Base-by-base conservation (phyloP, 2,329 filamentous ascomycete species). In the Pseudophaeomoniella oleicola region DNA sequence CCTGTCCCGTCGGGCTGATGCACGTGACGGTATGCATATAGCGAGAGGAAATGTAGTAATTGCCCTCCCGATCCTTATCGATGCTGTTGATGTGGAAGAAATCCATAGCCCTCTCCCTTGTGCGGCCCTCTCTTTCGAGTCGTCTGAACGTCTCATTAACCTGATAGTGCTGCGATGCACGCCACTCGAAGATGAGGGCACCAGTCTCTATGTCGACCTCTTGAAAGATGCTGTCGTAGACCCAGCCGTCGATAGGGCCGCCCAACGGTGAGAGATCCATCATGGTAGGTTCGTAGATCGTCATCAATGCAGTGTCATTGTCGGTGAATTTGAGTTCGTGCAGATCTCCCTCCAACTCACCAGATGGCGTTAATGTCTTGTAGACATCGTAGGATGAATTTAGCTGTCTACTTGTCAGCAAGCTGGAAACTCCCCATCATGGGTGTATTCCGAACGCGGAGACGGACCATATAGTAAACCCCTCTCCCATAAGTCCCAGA, bases 11-110 rank as follows among this genome's bases (percentile, higher is more conserved):
- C 12, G 63, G 59, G 35, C 63, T 55, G 30, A 64, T 53, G 39
- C 62, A 61, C 13, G 56, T 56, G 29, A 72, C 47, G 30, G 56
- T 54, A 19, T 55, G 52, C 17, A 57, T 51, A 38, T 60, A 58
- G 14, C 64, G 58, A 1, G 57, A 52, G 1, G 62, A 67, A 31
- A 68, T 48, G 3, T 63, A 49, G 31, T 58, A 64, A 37, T 64
- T 59, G 9, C 58, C 58, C 10, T 55, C 52, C 3, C 36, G 38
- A 37, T 68, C 64, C 49, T 70, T 69, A 47, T 66, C 63, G 38
- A 70, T 55, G 31, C 63, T 66, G 50, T 69, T 72, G 49, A 72
- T 63, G 48, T 72, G 69, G 52, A 71, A 70, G 49, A 64, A 72
- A 45, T 72, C 69, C 43, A 32, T 41, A 39, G 16, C 10, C 40